Percentiles rank a stretch among this genome's conserved stretches.
phyloP scores from a whole-genome alignment of 106 monocot genomes.

The Dioscorea zingiberensis region DNA sequence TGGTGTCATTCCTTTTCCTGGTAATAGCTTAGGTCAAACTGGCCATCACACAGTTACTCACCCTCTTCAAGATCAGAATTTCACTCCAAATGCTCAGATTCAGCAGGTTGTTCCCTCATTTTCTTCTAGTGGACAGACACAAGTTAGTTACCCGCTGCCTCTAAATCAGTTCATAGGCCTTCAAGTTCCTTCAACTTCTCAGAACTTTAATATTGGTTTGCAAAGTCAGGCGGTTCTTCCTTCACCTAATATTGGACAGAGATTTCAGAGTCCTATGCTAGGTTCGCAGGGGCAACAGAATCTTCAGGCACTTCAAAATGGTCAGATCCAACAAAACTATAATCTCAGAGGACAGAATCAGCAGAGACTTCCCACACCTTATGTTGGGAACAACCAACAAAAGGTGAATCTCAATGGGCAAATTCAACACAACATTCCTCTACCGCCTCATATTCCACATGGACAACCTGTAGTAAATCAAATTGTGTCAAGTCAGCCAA shows the following conservation, averaged over 20 bases:
- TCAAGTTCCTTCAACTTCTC: conserved; percentile 1
- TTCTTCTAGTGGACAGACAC: conserved; percentile 9
- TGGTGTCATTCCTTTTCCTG: not conserved
- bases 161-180: conserved; percentile 1
- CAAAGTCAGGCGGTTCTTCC: conserved; percentile 1
- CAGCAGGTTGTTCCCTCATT: conserved; percentile 23
- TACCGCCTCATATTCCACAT: conserved; percentile 3
- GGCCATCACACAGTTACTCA: not conserved
- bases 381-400: not conserved
- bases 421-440: not conserved
- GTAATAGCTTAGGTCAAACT: not conserved
- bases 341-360: not conserved
- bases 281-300: not conserved
- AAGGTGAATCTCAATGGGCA: not conserved
- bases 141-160: not conserved
- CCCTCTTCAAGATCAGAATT: not conserved
- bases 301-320: not conserved
- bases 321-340: not conserved
- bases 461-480: not conserved
- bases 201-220: not conserved
- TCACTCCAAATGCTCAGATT: conserved; percentile 7
- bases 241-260: conserved; percentile 1
- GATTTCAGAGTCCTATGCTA: not conserved
- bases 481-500: conserved; percentile 17
- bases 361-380: not conserved